Base-by-base conservation (phyloP, 495 filamentous ascomycete species). In the Neurospora hispaniola region DNA sequence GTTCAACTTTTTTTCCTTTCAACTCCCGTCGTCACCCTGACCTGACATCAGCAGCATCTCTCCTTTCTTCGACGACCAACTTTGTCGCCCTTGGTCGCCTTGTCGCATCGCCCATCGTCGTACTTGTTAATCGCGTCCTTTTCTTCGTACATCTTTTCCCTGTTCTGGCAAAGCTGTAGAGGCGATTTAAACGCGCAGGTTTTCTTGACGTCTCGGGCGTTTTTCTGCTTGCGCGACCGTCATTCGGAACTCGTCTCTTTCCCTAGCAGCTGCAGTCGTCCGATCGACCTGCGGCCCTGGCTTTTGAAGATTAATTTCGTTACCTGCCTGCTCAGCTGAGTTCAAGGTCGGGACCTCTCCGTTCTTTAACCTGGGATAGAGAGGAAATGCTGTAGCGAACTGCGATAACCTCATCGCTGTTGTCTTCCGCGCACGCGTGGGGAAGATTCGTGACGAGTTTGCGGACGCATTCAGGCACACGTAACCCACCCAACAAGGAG, bases 1-100 rank as follows among this genome's bases (percentile, higher is more conserved):
- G 44, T 38, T 73, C 75, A 74, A 74, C 76, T 80, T 80, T 79
- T 80, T 76, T 76, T 72, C 35, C 78, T 74, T 77, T 74, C 77
- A 78, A 74, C 79, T 66, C 27, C 27, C 27, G 27, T 31, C 54
- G 54, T 66, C 54, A 66, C 54, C 54, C 54, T 66, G 54, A 66
- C 54, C 54, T 66, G 54, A 66, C 54, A 66, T 35, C 54, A 35
- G 54, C 54, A 66, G 54, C 54, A 66, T 66, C 54, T 66, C 54
- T 38, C 27, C 27, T 66, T 38, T 66, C 27, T 38, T 66, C 54
- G 54, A 66, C 54, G 54, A 66, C 54, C 54, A 66, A 66, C 12
- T 66, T 35, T 35, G 54, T 66, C 54, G 54, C 54, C 54, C 54
- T 66, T 66, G 54, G 54, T 66, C 54, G 54, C 54, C 54, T 66